Percentiles rank a stretch among this genome's conserved stretches.
Conservation (phyloP, 495 filamentous ascomycete genomes). For the Aspergillus mulundensis region DNA sequence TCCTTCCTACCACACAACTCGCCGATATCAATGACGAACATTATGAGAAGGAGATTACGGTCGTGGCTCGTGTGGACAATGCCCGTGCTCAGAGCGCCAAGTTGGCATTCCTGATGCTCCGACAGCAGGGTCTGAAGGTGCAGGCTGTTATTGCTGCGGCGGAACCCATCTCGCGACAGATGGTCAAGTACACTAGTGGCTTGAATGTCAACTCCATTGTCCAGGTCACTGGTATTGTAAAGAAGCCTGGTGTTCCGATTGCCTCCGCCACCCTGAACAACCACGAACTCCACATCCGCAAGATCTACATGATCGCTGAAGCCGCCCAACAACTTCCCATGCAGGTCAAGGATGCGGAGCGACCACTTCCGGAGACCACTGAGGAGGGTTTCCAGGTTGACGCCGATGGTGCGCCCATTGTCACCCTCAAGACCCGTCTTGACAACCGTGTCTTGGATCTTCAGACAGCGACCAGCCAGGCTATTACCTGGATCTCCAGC, state of each 20-base stretch:
- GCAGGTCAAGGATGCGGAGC: conserved; percentile 62
- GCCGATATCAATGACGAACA: conserved; percentile 50
- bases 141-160: conserved; percentile 69
- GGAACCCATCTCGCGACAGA: conserved; percentile 58
- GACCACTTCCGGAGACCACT: conserved; percentile 45
- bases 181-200: conserved; percentile 83
- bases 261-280: conserved; percentile 72
- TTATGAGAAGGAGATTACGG: conserved; percentile 69
- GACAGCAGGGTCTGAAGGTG: conserved; percentile 75
- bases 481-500: conserved; percentile 78
- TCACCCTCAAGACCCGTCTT: conserved; percentile 71
- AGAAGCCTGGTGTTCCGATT: conserved; percentile 69
- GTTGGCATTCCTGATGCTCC: conserved; percentile 85
- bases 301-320: conserved; percentile 70
- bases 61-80: conserved; percentile 86
- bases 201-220: conserved; percentile 79
- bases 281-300: conserved; percentile 74
- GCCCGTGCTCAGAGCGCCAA: conserved; percentile 83
- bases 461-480: conserved; percentile 80
- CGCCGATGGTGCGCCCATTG: conserved; percentile 53
- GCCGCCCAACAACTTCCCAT: conserved; percentile 64
- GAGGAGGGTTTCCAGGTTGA: conserved; percentile 45
- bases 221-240: conserved; percentile 69
- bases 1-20: conserved; percentile 34
- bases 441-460: conserved; percentile 90